These are phyloP conservation scores for Russula lepida DNA, from an alignment of 768 basidiomycete genomes.

Conservation along the genomic window DNA sequence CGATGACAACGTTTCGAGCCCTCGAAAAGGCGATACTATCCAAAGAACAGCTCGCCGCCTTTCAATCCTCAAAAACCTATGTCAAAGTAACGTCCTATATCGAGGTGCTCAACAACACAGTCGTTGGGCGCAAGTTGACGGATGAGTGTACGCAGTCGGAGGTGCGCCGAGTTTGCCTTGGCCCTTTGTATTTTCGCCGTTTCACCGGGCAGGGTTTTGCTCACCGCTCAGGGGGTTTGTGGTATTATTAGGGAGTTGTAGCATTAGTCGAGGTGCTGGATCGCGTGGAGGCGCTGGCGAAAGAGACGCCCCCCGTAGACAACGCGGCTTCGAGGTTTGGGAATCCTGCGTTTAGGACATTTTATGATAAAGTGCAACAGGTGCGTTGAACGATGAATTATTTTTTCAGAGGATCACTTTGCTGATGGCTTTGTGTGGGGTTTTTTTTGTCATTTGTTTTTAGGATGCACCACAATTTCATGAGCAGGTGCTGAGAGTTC, in stretches of 20 bases:
- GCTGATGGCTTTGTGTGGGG: not conserved
- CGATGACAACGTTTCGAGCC: conserved; percentile 34
- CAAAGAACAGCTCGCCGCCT: conserved; percentile 70
- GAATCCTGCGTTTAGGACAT: conserved; percentile 91
- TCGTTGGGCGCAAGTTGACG: conserved; percentile 68
- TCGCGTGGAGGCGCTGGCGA: conserved; percentile 54
- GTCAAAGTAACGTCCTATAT: conserved; percentile 61
- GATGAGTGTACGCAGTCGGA: conserved; percentile 49
- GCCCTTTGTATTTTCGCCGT: not conserved
- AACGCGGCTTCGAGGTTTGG: conserved; percentile 91
- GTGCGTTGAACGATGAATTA: conserved; percentile 32
- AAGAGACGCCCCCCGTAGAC: conserved; percentile 74
- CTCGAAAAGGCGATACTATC: conserved; percentile 72
- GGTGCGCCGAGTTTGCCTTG: conserved; percentile 36
- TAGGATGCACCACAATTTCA: conserved; percentile 37
- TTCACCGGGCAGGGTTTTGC: not conserved
- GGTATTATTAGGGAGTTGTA: conserved; percentile 44
- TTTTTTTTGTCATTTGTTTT: not conserved
- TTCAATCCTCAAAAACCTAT: conserved; percentile 68
- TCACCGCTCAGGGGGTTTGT: not conserved
- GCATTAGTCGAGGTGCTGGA: conserved; percentile 59
- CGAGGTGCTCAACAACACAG: conserved; percentile 62
- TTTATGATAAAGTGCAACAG: conserved; percentile 75
- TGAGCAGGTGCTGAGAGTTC: conserved; percentile 37
- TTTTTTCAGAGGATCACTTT: not conserved